Percentiles rank a stretch among this genome's conserved stretches.
Evolutionary conservation across 169 alveolate genomes (phyloP).

Genomic region (Plasmodium relictum): DNA sequence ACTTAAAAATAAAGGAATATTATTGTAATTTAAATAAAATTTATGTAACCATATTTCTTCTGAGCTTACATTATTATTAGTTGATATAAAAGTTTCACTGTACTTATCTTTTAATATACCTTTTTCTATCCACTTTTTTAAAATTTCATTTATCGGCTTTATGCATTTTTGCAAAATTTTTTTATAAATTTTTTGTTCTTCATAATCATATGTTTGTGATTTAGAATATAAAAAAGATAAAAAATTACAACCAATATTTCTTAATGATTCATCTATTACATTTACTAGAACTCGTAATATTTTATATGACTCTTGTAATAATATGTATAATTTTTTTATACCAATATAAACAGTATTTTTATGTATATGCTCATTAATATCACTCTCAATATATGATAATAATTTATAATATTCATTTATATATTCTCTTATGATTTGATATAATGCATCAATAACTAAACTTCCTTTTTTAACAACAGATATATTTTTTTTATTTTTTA

Average conservation of each 20-base stretch:
- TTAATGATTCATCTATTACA: constrained; percentile 57
- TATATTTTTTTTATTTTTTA: background rate
- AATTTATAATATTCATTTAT: constrained; percentile 63
- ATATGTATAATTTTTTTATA: constrained; percentile 27
- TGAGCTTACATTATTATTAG: constrained; percentile 35
- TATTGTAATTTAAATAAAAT: constrained; percentile 26
- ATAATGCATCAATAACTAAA: constrained; percentile 56
- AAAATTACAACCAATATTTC: constrained; percentile 52
- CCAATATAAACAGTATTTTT: constrained; percentile 68
- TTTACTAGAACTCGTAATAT: constrained; percentile 49
- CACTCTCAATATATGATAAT: constrained; percentile 64
- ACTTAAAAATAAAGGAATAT: constrained; percentile 49
- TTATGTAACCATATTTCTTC: constrained; percentile 60
- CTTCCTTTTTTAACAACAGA: constrained; percentile 27
- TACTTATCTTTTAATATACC: constrained; percentile 55
- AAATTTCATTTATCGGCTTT: constrained; percentile 49
- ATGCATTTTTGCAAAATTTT: constrained; percentile 42
- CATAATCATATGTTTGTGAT: constrained; percentile 68
- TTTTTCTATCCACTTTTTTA: constrained; percentile 52
- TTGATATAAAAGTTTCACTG: constrained; percentile 52
- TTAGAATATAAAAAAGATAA: constrained; percentile 61
- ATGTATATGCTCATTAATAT: constrained; percentile 70
- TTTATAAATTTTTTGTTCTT: constrained; percentile 48
- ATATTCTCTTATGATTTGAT: constrained; percentile 54
- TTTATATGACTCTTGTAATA: constrained; percentile 58